Base-by-base conservation (phyloP, 768 basidiomycete species). In the Panaeolus papilionaceus region DNA sequence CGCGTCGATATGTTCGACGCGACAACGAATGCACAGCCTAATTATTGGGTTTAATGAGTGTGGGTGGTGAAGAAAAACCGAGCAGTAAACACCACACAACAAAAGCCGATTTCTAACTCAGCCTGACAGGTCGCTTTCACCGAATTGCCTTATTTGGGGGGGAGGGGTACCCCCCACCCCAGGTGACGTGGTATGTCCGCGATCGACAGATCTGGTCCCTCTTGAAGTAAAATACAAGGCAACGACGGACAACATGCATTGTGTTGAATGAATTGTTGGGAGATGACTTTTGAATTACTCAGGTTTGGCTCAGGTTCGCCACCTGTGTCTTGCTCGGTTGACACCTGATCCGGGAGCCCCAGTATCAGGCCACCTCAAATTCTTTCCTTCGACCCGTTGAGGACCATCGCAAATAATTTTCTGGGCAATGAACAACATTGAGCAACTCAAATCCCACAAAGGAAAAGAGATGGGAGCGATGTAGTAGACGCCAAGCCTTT, bases 231-330 rank as follows among this genome's bases (percentile, higher is more conserved):
- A 58, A 58, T 3, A 51, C 23, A 58, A 49, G 20, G 20, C 28
- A 58, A 58, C n/a, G 16, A 4, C 18, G 28, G 12, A 33, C 54
- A 58, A 33, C 26, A 37, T 58, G 33, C 54, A 58, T 58, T 58
- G 2, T 58, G 28, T 28, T 16, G 54, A 58, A 33, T 14, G 11
- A 58, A 58, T 58, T 33, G 54, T 33, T 28, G 26, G 54, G 16
- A 28, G 54, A 42, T 4, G 47, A 8, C 47, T 49, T 23, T 49
- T 49, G 47, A 49, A 49, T 49, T 49, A 23, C 14, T 58, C 54
- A 58, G 54, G 54, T n/a, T 58, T 28, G 54, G 47, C 14, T 58
- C 54, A 58, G 54, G 54, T n/a, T 58, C 54, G 54, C 28, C 28
- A 33, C 54, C 33, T 26, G 54, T 4, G 20, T 26, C 47, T 58